Evolutionary conservation across 2,329 filamentous ascomycete species (phyloP).

Genomic region (Sporothrix brunneoviolacea): DNA sequence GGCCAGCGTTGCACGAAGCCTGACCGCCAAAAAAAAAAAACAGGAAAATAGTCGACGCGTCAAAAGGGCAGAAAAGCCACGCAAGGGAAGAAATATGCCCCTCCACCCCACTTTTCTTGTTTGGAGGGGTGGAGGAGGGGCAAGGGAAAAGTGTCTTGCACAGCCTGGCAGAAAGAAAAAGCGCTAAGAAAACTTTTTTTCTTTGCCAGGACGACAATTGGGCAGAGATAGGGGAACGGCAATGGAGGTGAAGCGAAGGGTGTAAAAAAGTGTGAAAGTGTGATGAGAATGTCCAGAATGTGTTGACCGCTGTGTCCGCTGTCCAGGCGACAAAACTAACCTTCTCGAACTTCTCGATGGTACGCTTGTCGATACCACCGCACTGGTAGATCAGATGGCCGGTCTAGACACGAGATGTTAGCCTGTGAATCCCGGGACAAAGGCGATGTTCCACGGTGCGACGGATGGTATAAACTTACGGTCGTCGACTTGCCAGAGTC

Average conservation of each 20-base stretch:
- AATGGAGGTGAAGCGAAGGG: conserved; percentile 6
- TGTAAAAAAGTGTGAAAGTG: too few relatives aligned
- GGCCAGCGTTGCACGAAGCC: background rate
- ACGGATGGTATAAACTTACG: conserved; percentile 48
- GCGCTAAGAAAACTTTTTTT: conserved; percentile 20
- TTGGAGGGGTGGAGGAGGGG: conserved; percentile 6
- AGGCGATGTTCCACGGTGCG: background rate
- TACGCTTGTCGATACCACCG: conserved; percentile 99
- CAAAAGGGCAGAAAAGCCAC: conserved; percentile 20
- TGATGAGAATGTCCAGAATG: too few relatives aligned
- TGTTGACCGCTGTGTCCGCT: too few relatives aligned
- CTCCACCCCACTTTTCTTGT: conserved; percentile 17
- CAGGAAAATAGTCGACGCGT: too few relatives aligned
- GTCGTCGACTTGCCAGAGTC: conserved; percentile 99
- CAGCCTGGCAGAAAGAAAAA: conserved; percentile 18
- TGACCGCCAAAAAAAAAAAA: conserved; percentile 17
- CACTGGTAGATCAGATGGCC: conserved; percentile 99
- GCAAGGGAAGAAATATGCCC: conserved; percentile 9
- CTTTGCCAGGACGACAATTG: conserved; percentile 15
- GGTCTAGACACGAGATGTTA: conserved; percentile 37
- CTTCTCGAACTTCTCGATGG: conserved; percentile 99
- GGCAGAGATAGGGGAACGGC: conserved; percentile 9
- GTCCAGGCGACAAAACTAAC: conserved; percentile 60
- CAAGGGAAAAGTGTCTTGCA: conserved; percentile 2
- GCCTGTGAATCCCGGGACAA: background rate